Percentiles rank a stretch among this genome's conserved stretches.
Conservation (phyloP, 371 early-diverging fungal genomes). For the Gilbertella persicaria region DNA sequence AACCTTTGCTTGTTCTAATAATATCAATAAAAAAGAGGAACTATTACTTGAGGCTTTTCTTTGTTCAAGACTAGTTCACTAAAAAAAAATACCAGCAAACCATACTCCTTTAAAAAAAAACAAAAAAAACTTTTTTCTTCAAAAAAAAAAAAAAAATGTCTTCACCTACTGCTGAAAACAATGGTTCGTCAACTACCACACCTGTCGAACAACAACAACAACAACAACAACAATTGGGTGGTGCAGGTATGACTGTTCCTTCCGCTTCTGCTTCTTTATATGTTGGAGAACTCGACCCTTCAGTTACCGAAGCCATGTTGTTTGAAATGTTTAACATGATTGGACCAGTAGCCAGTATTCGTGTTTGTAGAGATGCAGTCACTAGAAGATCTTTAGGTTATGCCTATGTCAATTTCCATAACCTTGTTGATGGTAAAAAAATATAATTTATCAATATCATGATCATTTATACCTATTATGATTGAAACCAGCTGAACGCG, state of each 20-base stretch:
- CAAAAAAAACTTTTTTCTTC: no score
- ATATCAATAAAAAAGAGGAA: no score
- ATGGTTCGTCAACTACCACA: neutral
- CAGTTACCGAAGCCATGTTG: slow-evolving; percentile 94
- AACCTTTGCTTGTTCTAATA: no score
- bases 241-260: slow-evolving; percentile 42
- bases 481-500: slow-evolving; percentile 76
- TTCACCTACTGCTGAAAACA: slow-evolving; percentile 1
- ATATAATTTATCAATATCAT: slow-evolving; percentile 9
- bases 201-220: slow-evolving; percentile 6
- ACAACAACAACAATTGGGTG: slow-evolving; percentile 1
- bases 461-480: slow-evolving; percentile 15
- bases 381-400: slow-evolving; percentile 96
- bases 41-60: no score
- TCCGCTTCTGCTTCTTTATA: slow-evolving; percentile 77
- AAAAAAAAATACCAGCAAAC: no score
- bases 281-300: slow-evolving; percentile 89
- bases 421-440: slow-evolving; percentile 64
- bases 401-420: slow-evolving; percentile 96
- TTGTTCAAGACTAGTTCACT: no score
- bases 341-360: slow-evolving; percentile 95
- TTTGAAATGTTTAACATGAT: slow-evolving; percentile 94
- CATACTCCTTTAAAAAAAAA: no score
- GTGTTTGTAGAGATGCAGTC: slow-evolving; percentile 96
- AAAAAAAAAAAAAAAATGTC: slow-evolving; percentile 12